These are phyloP conservation scores for Solanum sitiens DNA, from an alignment of 257 asterid genomes.

Conservation along the genomic window DNA sequence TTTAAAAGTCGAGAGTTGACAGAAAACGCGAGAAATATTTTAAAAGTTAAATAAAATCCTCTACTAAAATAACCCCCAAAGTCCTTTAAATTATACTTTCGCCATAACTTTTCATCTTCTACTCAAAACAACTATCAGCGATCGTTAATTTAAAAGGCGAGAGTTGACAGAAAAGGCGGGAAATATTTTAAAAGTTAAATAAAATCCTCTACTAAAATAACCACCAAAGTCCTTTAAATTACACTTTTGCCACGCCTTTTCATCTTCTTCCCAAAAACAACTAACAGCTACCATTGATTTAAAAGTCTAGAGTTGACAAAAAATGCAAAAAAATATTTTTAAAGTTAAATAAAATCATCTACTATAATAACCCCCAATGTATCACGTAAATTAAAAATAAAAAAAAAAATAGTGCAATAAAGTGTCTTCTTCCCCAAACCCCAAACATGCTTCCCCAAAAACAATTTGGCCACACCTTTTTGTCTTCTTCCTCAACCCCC, in stretches of 20 bases:
- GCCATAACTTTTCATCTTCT: too few relatives aligned
- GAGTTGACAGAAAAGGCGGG: neutral
- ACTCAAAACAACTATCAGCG: neutral
- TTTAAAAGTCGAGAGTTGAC: neutral
- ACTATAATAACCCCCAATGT: too few relatives aligned
- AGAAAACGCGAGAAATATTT: neutral
- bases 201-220: neutral
- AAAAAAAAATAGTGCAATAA: too few relatives aligned
- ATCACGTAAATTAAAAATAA: too few relatives aligned
- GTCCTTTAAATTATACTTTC: too few relatives aligned
- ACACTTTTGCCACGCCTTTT: neutral
- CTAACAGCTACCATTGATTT: too few relatives aligned
- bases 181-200: neutral
- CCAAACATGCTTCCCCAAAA: too few relatives aligned
- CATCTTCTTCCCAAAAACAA: neutral
- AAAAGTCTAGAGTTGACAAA: fast-evolving
- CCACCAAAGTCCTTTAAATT: neutral
- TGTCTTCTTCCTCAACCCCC: neutral
- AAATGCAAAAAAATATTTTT: too few relatives aligned
- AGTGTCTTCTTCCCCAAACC: too few relatives aligned
- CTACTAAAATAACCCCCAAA: too few relatives aligned
- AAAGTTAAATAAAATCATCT: too few relatives aligned
- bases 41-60: neutral
- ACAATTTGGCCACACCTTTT: too few relatives aligned
- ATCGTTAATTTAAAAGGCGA: neutral